Percentiles rank a stretch among this genome's conserved stretches.
Conservation (phyloP, 805 yeast species). For the Ogataea dorogensis region DNA sequence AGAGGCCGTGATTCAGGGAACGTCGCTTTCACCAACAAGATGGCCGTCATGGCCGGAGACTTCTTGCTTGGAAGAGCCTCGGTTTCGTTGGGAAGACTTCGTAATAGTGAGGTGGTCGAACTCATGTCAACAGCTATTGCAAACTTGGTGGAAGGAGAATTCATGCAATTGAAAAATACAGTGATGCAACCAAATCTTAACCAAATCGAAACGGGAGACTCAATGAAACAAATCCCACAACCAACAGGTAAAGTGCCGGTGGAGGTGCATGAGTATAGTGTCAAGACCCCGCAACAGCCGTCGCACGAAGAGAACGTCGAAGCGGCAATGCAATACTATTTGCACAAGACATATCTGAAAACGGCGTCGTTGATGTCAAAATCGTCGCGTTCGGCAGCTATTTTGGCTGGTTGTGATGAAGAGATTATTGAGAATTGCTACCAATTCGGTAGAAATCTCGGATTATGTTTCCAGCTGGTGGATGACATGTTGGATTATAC, state of each 20-base stretch:
- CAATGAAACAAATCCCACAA: conserved; percentile 44
- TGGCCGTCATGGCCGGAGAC: conserved; percentile 98
- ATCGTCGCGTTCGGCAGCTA: conserved; percentile 90
- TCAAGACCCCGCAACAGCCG: conserved; percentile 30
- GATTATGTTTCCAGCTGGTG: conserved; percentile 92
- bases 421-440: conserved; percentile 80
- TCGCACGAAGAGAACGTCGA: conserved; percentile 65
- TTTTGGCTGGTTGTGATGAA: conserved; percentile 79
- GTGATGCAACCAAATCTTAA: conserved; percentile 55
- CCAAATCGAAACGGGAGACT: conserved; percentile 45
- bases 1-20: conserved; percentile 91
- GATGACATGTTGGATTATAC: conserved; percentile 97
- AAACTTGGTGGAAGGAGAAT: conserved; percentile 95
- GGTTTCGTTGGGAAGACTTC: conserved; percentile 85
- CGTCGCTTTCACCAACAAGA: conserved; percentile 90
- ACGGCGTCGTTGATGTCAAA: conserved; percentile 95
- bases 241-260: conserved; percentile 66
- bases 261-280: conserved; percentile 56
- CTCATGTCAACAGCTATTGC: conserved; percentile 94
- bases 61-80: conserved; percentile 94
- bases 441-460: conserved; percentile 88
- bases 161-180: conserved; percentile 96
- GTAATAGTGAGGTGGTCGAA: conserved; percentile 98
- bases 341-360: conserved; percentile 92
- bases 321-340: conserved; percentile 92